Conservation (phyloP, 441 rosid species). For the Eugenia klotzschiana region DNA sequence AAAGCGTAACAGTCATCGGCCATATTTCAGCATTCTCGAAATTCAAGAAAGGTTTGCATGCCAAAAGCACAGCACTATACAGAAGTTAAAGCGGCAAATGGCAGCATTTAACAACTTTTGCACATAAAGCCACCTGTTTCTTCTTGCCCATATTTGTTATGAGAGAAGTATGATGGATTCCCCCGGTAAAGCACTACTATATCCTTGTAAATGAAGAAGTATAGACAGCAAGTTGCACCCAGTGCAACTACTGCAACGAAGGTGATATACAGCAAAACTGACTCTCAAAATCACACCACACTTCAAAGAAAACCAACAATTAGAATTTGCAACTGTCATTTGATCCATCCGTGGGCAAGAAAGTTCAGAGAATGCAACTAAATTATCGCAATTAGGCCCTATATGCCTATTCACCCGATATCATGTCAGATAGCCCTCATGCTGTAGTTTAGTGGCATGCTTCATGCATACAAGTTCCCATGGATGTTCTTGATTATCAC, state of each 20-base stretch:
- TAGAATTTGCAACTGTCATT: not conserved
- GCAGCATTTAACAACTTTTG: not conserved
- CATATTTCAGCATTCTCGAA: not conserved
- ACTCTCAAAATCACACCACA: fast-evolving
- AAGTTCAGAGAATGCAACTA: not conserved
- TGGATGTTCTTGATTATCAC: not conserved
- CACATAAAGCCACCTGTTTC: not conserved
- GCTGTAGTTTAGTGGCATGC: not conserved
- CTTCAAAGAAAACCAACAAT: not conserved
- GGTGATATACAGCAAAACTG: not conserved
- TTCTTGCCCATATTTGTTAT: not conserved
- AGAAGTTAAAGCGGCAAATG: not conserved
- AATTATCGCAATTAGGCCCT: not conserved
- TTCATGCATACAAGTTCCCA: not conserved
- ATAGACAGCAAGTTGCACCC: not conserved
- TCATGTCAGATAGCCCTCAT: not conserved
- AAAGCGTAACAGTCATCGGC: not conserved
- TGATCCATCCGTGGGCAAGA: not conserved
- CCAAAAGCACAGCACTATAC: not conserved
- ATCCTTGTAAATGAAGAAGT: not conserved
- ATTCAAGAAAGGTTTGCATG: not conserved
- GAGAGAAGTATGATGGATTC: not conserved
- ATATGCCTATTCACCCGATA: not conserved
- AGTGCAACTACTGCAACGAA: not conserved
- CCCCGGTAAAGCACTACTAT: not conserved